Evolutionary conservation across 192 early-diverging fungal genomes (phyloP), one percentile per base, ranked within the genome.

Genomic region (Chytriomyces hyalinus): DNA sequence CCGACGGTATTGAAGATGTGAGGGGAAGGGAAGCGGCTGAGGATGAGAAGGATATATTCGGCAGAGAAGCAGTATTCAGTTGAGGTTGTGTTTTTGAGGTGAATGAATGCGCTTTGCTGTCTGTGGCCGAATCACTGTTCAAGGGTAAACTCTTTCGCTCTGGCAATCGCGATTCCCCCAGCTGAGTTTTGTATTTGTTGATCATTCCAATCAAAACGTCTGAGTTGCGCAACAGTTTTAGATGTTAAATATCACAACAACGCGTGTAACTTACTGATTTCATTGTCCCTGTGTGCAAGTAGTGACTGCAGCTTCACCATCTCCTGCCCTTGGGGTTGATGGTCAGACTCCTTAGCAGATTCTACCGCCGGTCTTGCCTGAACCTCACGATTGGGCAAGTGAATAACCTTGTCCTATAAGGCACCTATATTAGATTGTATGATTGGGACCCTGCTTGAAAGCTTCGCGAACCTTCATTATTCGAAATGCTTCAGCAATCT

Each of bases 151-250:
- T 65, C 65, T 44, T 82, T 65, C 24, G 8, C 9, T 80, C 72
- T 15, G 68, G 49, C 22, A 70, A 48, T 9, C 62, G 61, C 11
- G 63, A 43, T 51, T 80, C 73, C 13, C 81, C 83, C 43, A 36
- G 15, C 73, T 85, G 68, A 9, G 66, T 9, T 72, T 86, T 87
- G 59, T 79, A 80, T 61, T 89, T 75, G 68, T 85, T 83, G 24
- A 89, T 78, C 85, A 89, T 85, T 9, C 81, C 81, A 53, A 89
- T 83, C 3, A 89, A 73, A 36, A 89, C 80, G 66, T 85, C 87
- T 88, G 61, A 48, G 36, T 36, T 36, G 36, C 4, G 36, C 36
- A 36, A 36, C 36, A 20, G 22, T 20, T 22, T 26, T 15, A 65
- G 64, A 65, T 26, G 13, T 26, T 4, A 28, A 65, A 61, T 28